These are phyloP conservation scores for Vaucheria bursata DNA, from an alignment of 352 stramenopile species.

Conservation along the genomic window DNA sequence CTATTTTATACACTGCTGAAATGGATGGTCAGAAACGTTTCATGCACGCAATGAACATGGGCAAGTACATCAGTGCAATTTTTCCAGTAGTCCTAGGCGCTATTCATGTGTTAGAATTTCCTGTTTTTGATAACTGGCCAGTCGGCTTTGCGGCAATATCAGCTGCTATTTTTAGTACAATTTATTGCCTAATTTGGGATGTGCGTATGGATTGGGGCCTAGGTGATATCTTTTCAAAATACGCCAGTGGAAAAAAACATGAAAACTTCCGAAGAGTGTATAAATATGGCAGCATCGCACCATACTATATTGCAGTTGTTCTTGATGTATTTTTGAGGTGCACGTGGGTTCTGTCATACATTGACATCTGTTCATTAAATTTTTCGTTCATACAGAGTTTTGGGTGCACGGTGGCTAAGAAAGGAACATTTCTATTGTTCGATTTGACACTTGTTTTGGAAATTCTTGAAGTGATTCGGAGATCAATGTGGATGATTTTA, in stretches of 20 bases:
- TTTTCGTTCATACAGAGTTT: no score
- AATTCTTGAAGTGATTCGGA: constrained; percentile 29
- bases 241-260: no score
- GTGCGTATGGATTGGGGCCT: constrained; percentile 48
- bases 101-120: constrained; percentile 3
- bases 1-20: constrained; percentile 24
- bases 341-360: constrained; percentile 24
- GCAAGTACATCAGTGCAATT: constrained; percentile 45
- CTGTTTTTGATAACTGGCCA: not conserved
- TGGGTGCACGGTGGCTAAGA: not conserved
- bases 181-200: constrained; percentile 42
- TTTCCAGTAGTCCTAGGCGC: constrained; percentile 38
- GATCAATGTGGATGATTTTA: constrained; percentile 47
- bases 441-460: constrained; percentile 27
- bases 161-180: constrained; percentile 22
- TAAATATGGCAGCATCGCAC: constrained; percentile 13
- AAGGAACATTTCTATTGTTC: not conserved
- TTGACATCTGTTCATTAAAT: no score
- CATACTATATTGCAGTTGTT: constrained; percentile 31
- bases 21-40: constrained; percentile 12
- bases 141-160: not conserved
- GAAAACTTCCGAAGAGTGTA: constrained; percentile 28
- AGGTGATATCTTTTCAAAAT: constrained; percentile 14
- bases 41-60: constrained; percentile 37
- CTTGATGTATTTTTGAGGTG: constrained; percentile 32